Conservation (phyloP, 352 stramenopile genomes). For the Phytophthora chlamydospora region DNA sequence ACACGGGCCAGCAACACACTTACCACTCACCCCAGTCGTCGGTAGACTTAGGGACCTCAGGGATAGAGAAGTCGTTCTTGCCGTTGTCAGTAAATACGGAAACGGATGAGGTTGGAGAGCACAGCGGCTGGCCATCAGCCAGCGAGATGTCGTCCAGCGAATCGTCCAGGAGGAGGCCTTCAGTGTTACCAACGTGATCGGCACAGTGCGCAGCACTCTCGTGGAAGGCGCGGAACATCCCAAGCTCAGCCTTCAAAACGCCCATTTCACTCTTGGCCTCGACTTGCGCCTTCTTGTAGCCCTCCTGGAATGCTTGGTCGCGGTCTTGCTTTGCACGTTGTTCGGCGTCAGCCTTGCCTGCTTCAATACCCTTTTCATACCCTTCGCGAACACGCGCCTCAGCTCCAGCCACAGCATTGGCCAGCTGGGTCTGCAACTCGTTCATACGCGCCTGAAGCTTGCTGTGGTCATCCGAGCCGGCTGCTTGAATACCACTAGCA, state of each 20-base stretch:
- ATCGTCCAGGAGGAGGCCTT: slow-evolving; percentile 31
- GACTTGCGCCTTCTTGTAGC: slow-evolving; percentile 43
- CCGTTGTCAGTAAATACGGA: slow-evolving; percentile 52
- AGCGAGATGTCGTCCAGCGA: slow-evolving; percentile 49
- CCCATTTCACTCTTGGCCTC: slow-evolving; percentile 49
- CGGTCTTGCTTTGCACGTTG: slow-evolving; percentile 40
- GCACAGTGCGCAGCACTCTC: slow-evolving; percentile 44
- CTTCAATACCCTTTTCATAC: slow-evolving; percentile 50
- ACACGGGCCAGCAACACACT: slow-evolving; percentile 14
- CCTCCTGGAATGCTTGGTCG: slow-evolving; percentile 38
- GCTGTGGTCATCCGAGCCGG: slow-evolving; percentile 22
- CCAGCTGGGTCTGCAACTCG: slow-evolving; percentile 43
- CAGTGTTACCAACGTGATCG: slow-evolving; percentile 29
- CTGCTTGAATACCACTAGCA: slow-evolving; percentile 2
- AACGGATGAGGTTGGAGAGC: slow-evolving; percentile 47
- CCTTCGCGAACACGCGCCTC: slow-evolving; percentile 43
- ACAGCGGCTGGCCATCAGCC: slow-evolving; percentile 40
- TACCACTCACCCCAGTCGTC: slow-evolving; percentile 81
- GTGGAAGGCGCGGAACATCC: slow-evolving; percentile 55
- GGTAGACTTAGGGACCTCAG: slow-evolving; percentile 28
- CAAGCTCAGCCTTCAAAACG: slow-evolving; percentile 50
- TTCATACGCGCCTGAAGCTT: slow-evolving; percentile 43
- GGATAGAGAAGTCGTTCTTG: slow-evolving; percentile 36
- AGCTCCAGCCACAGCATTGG: slow-evolving; percentile 36
- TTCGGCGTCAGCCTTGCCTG: slow-evolving; percentile 45